These are phyloP conservation scores for Helenozyma baotianmanensis DNA, from an alignment of 805 yeast genomes.

Conservation along the genomic window DNA sequence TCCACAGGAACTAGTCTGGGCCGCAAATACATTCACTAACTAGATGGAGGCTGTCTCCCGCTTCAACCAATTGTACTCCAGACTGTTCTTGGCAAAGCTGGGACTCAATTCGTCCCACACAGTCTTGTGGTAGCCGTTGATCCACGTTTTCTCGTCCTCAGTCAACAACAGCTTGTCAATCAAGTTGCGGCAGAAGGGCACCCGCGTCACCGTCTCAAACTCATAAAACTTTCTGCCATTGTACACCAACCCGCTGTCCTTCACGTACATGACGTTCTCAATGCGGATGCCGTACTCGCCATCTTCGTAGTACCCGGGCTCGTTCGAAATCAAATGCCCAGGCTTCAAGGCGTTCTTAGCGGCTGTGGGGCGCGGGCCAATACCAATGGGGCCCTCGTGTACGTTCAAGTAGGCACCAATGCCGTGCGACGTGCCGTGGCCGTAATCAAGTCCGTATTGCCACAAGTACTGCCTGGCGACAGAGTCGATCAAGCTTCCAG, in stretches of 20 bases:
- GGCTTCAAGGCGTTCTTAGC: conserved; percentile 40
- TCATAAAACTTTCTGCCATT: conserved; percentile 56
- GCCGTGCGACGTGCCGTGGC: conserved; percentile 66
- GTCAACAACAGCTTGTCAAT: conserved; percentile 59
- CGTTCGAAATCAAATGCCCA: conserved; percentile 56
- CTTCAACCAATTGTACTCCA: conserved; percentile 46
- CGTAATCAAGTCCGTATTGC: conserved; percentile 53
- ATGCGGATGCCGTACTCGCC: conserved; percentile 59
- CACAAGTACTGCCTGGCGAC: conserved; percentile 58
- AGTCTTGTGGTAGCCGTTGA: conserved; percentile 60
- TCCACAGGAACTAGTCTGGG: too few relatives aligned
- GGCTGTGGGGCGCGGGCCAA: conserved; percentile 50
- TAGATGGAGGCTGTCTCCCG: conserved; percentile 35
- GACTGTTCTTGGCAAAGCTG: conserved; percentile 32
- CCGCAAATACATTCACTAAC: too few relatives aligned
- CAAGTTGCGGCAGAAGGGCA: conserved; percentile 77
- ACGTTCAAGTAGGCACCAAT: conserved; percentile 58
- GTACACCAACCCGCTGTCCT: conserved; percentile 37
- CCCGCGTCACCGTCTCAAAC: conserved; percentile 80
- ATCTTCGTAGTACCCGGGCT: conserved; percentile 60
- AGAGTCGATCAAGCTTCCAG: conserved; percentile 51
- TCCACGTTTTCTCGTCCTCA: conserved; percentile 58
- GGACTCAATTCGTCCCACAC: conserved; percentile 49
- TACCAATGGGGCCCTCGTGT: conserved; percentile 63
- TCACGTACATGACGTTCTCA: conserved; percentile 45